These are phyloP conservation scores for Zygosaccharomyces bailii DNA, from an alignment of 805 yeast genomes.

Conservation along the genomic window DNA sequence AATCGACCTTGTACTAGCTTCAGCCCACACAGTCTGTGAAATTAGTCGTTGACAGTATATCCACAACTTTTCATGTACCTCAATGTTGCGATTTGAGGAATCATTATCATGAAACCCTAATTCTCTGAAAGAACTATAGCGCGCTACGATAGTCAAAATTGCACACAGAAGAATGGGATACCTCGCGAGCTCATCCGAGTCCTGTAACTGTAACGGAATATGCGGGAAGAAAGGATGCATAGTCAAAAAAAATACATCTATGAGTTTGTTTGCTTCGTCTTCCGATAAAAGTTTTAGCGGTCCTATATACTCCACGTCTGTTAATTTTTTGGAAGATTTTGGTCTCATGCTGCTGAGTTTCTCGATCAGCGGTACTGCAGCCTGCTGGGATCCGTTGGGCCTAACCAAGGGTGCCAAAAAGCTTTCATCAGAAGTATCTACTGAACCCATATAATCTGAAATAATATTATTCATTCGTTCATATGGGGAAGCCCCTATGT, in stretches of 20 bases:
- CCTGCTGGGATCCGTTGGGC: conserved; percentile 24
- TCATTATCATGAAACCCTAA: conserved; percentile 35
- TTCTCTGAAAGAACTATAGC: conserved; percentile 63
- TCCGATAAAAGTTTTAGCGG: conserved; percentile 54
- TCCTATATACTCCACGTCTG: conserved; percentile 61
- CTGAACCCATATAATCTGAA: not conserved
- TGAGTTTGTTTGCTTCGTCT: conserved; percentile 53
- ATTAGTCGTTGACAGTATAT: conserved; percentile 74
- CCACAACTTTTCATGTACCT: conserved; percentile 80
- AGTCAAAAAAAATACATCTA: conserved; percentile 62
- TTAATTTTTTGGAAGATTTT: conserved; percentile 39
- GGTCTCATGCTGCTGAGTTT: conserved; percentile 35
- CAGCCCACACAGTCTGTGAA: conserved; percentile 91
- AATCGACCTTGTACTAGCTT: conserved; percentile 78
- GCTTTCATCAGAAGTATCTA: conserved; percentile 18
- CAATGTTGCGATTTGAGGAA: conserved; percentile 45
- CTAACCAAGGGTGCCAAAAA: conserved; percentile 28
- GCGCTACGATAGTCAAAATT: conserved; percentile 71
- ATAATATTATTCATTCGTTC: not conserved
- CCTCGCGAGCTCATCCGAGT: conserved; percentile 61
- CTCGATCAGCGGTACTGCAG: conserved; percentile 34
- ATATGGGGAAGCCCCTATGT: not conserved
- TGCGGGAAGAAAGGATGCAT: conserved; percentile 92
- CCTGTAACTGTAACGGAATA: conserved; percentile 69
- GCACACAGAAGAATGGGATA: conserved; percentile 82